Conservation (phyloP, 148 eudicot species). For the Pharnaceum exiguum region DNA sequence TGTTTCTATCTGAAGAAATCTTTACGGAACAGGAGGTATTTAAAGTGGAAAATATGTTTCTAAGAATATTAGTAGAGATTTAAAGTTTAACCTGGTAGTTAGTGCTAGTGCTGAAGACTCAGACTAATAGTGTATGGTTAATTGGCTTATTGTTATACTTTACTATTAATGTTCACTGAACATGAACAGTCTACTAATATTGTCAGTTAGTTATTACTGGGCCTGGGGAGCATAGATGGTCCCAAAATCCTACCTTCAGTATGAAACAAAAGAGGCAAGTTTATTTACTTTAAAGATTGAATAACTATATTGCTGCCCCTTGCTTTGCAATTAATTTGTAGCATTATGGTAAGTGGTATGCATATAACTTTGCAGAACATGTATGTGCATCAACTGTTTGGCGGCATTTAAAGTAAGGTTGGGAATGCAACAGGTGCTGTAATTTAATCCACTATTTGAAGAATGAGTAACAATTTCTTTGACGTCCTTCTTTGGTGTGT, state of each 20-base stretch:
- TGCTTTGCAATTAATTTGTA: no score
- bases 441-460: no score
- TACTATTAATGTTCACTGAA: neutral
- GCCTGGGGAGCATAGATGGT: neutral
- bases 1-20: conserved; percentile 10
- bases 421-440: no score
- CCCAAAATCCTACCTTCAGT: neutral
- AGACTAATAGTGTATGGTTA: conserved; percentile 8
- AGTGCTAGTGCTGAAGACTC: neutral
- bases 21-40: neutral
- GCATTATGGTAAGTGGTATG: no score
- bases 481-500: no score
- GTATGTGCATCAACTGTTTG: no score
- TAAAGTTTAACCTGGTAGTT: neutral
- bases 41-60: neutral
- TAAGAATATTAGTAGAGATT: neutral
- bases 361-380: no score
- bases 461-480: no score
- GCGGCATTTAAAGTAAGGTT: no score
- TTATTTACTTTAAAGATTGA: neutral
- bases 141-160: neutral
- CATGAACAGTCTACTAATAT: neutral
- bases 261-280: neutral
- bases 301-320: no score
- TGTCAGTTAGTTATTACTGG: neutral